Evolutionary conservation across 129 eudicot genomes (phyloP).

Genomic region (Arctium minus): DNA sequence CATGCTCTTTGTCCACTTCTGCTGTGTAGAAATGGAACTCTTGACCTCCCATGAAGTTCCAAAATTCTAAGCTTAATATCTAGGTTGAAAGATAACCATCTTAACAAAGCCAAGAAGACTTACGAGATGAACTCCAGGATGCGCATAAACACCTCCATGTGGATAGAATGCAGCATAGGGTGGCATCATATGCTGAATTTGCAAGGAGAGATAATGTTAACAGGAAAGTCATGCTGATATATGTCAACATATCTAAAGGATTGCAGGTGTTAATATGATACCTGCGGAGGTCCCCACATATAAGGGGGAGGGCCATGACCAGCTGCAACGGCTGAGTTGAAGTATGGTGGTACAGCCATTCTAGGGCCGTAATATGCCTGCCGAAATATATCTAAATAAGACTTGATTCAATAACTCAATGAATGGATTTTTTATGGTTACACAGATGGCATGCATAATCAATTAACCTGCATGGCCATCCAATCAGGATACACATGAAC

Average conservation of each 20-base stretch:
- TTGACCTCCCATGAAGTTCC: neutral
- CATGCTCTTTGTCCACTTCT: neutral
- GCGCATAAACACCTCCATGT: slow-evolving; percentile 71
- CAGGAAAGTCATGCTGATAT: neutral
- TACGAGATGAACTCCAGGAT: slow-evolving; percentile 66
- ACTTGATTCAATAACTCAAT: neutral
- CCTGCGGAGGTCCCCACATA: slow-evolving; percentile 98
- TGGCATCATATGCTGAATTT: slow-evolving; percentile 61
- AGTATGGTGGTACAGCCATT: slow-evolving; percentile 74
- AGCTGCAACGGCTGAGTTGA: slow-evolving; percentile 64
- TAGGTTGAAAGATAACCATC: neutral
- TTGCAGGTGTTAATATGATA: slow-evolving; percentile 4
- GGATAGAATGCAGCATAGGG: slow-evolving; percentile 78
- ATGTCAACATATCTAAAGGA: neutral
- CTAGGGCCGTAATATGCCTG: slow-evolving; percentile 96
- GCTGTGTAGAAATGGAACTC: neutral
- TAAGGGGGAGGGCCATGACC: slow-evolving; percentile 78
- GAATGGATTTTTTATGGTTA: neutral
- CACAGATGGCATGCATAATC: neutral
- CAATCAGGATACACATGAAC: slow-evolving; percentile 82
- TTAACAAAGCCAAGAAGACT: slow-evolving; percentile 23
- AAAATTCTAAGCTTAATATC: neutral
- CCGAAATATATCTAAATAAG: slow-evolving; percentile 7
- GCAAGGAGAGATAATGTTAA: neutral
- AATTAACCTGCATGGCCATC: slow-evolving; percentile 91